Evolutionary conservation across 345 rosid genomes (phyloP), one percentile per base, ranked within the genome.

Genomic region (Pseudoturritis turrita): DNA sequence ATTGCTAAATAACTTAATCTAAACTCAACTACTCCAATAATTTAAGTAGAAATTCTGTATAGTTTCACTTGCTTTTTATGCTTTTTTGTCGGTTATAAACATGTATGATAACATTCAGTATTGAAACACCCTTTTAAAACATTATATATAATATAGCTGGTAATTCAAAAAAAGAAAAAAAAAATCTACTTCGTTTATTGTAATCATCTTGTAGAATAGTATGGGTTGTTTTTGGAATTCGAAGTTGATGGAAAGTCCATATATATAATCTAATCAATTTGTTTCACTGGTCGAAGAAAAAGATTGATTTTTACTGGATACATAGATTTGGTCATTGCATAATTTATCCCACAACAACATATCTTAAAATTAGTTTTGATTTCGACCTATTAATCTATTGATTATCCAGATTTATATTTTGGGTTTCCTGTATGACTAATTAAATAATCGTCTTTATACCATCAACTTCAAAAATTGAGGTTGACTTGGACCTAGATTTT

Each of bases 11-110:
- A 44, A 35, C 29, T 26, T 37, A n/a, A 52, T 6, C 8, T 55
- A 35, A 46, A 26, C 46, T 35, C 23, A 45, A 56, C 49, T 35
- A 74, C 22, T 50, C 55, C 62, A 67, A 59, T 58, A 47, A 67
- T 67, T 47, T 18, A 47, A 57, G 66, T 73, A 68, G 18, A 60
- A 43, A 25, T 31, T 75, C 0, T 31, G 35, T 33, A 33, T 60
- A 17, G 15, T 40, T 65, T 73, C 23, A 54, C 53, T 65, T 45
- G 31, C 7, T 71, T 71, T 22, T 26, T 6, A 5, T 19, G 5
- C 4, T 23, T 53, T 17, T 9, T 40, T 19, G 21, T 7, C 15
- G 55, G 43, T 47, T 64, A 4, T 49, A 47, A 21, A 64, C 14
- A 44, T 15, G 25, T 19, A 51, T 71, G 43, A 36, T 71, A 37